Conservation (phyloP, 768 basidiomycete genomes). For the Macrolepiota fuliginosa region DNA sequence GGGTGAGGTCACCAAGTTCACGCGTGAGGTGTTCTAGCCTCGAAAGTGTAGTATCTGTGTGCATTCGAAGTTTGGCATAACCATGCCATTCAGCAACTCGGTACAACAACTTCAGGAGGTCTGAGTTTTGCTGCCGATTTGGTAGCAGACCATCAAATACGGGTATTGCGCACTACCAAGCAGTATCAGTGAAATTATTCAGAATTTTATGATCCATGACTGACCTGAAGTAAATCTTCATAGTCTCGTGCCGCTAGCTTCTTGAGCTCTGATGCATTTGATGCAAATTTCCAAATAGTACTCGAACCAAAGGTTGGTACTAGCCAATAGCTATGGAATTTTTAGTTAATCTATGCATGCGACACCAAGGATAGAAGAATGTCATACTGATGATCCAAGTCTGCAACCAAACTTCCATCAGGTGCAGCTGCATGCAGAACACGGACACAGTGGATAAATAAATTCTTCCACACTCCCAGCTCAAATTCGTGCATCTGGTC, state of each 20-base stretch:
- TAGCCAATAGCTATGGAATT: conserved; percentile 22
- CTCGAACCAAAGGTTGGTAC: conserved; percentile 25
- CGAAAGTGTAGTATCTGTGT: conserved; percentile 23
- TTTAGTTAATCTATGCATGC: too few species aligned
- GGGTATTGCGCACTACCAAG: conserved; percentile 31
- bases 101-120: conserved; percentile 24
- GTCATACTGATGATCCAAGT: too few species aligned
- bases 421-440: conserved; percentile 26
- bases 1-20: conserved; percentile 26
- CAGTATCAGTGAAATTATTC: neutral
- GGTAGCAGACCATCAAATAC: conserved; percentile 35
- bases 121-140: conserved; percentile 16
- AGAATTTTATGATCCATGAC: neutral
- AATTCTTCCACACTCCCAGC: conserved; percentile 35
- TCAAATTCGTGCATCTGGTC: conserved; percentile 39
- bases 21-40: conserved; percentile 28
- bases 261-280: conserved; percentile 30
- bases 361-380: too few species aligned
- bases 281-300: conserved; percentile 27
- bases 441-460: conserved; percentile 35
- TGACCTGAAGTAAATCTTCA: conserved; percentile 38
- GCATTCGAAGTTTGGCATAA: conserved; percentile 30
- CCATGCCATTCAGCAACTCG: conserved; percentile 30
- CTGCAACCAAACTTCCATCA: conserved; percentile 19
- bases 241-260: conserved; percentile 33